Conservation (phyloP, 192 early-diverging fungal genomes). For the Chytriomyces sp. region DNA sequence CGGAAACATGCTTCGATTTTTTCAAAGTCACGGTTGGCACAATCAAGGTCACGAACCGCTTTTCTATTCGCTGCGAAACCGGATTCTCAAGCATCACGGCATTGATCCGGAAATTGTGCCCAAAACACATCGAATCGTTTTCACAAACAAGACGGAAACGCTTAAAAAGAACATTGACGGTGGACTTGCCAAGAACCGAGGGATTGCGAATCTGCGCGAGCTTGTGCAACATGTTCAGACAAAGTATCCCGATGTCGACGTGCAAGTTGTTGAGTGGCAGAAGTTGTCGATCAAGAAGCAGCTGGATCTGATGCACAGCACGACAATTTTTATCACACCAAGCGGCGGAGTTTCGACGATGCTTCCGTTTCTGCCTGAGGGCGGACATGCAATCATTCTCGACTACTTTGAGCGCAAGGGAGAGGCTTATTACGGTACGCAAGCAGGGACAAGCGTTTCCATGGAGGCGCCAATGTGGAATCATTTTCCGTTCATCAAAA, state of each 20-base stretch:
- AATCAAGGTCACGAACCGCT: constrained; percentile 44
- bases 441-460: constrained; percentile 19
- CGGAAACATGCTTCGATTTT: constrained; percentile 35
- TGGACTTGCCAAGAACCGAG: constrained; percentile 20
- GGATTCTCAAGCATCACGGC: constrained; percentile 26
- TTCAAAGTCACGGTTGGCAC: constrained; percentile 19
- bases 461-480: constrained; percentile 52
- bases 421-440: constrained; percentile 22
- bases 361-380: constrained; percentile 42
- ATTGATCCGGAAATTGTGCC: constrained; percentile 27
- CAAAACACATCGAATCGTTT: constrained; percentile 37
- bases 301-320: constrained; percentile 32
- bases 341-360: constrained; percentile 43
- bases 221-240: constrained; percentile 1
- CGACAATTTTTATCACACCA: constrained; percentile 42
- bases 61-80: constrained; percentile 32
- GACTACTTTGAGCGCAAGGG: constrained; percentile 43
- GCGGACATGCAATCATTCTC: constrained; percentile 43
- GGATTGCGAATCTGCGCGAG: constrained; percentile 36
- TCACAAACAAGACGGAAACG: constrained; percentile 42
- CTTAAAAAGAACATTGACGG: constrained; percentile 28
- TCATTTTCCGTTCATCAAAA: constrained; percentile 40
- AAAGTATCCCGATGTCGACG: constrained; percentile 15
- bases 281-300: constrained; percentile 36
- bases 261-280: constrained; percentile 35